Percentiles rank a stretch among this genome's conserved stretches.
These are phyloP conservation scores for Trichoderma erinaceum DNA, from an alignment of 495 filamentous ascomycete species.

Conservation along the genomic window DNA sequence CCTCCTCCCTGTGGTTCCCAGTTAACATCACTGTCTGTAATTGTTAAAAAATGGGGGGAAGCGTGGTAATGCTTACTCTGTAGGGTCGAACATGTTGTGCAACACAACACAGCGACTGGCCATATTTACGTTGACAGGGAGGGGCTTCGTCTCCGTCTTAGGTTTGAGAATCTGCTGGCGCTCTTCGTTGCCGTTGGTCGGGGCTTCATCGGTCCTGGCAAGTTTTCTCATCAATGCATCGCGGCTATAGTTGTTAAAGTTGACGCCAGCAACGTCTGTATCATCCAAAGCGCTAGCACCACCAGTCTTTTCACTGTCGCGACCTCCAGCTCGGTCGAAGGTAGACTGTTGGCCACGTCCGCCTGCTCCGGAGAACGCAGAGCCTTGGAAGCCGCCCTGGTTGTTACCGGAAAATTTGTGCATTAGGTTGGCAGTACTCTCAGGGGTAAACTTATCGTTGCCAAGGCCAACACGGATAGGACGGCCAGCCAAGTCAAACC, in stretches of 20 bases:
- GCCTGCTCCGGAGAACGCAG: slow-evolving; percentile 85
- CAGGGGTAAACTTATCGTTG: slow-evolving; percentile 99
- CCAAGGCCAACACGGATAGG: slow-evolving; percentile 98
- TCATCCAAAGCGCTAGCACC: slow-evolving; percentile 96
- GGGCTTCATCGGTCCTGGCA: slow-evolving; percentile 86
- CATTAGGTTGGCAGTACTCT: slow-evolving; percentile 84
- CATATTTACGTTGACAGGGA: slow-evolving; percentile 83
- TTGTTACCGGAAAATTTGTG: slow-evolving; percentile 66
- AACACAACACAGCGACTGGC: slow-evolving; percentile 91
- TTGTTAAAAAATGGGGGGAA: slow-evolving; percentile 23
- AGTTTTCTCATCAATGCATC: slow-evolving; percentile 97
- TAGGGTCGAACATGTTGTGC: slow-evolving; percentile 89
- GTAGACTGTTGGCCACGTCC: slow-evolving; percentile 83
- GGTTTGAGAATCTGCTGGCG: slow-evolving; percentile 68
- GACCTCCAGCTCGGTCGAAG: slow-evolving; percentile 88
- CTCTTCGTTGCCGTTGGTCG: slow-evolving; percentile 54
- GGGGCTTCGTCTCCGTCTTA: slow-evolving; percentile 72
- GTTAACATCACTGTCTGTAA: slow-evolving; percentile 36
- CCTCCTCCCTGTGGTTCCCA: slow-evolving; percentile 60
- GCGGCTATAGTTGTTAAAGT: slow-evolving; percentile 98
- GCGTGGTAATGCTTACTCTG: slow-evolving; percentile 59
- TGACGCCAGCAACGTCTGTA: slow-evolving; percentile 95
- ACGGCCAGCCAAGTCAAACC: slow-evolving; percentile 95
- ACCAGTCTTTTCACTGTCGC: slow-evolving; percentile 85
- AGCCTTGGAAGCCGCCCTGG: slow-evolving; percentile 82